Evolutionary conservation across 2,329 filamentous ascomycete species (phyloP).

Genomic region (Monilinia laxa): DNA sequence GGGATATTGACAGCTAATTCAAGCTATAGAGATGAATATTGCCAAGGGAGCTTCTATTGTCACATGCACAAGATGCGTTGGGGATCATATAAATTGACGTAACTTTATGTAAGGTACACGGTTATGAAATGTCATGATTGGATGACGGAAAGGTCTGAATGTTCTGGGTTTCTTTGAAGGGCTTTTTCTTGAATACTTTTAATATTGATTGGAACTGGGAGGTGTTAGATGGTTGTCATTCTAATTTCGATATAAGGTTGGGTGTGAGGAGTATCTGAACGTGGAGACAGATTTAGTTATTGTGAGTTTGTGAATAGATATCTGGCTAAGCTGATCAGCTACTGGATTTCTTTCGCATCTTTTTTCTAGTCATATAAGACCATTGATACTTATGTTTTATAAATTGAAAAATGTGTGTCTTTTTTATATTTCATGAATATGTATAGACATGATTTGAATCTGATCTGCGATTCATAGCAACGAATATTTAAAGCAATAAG

Average conservation of each 20-base stretch:
- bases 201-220: too few species aligned
- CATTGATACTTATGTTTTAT: background rate
- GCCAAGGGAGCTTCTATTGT: too few species aligned
- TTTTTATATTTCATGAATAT: background rate
- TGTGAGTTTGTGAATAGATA: background rate
- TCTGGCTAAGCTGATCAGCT: background rate
- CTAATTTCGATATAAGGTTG: background rate
- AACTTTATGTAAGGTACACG: background rate
- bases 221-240: background rate
- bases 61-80: background rate
- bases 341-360: background rate
- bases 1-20: too few species aligned
- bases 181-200: background rate
- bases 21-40: too few species aligned
- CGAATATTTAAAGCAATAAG: too few species aligned
- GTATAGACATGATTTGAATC: background rate
- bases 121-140: background rate
- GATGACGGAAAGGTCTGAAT: background rate
- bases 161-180: background rate
- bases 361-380: too few species aligned
- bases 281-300: background rate
- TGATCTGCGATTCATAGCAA: too few species aligned
- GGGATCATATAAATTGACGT: too few species aligned
- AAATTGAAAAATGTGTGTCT: background rate
- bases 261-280: background rate